phyloP scores from a whole-genome alignment of 148 eudicot genomes.

The Rhododendron mucronatum region DNA sequence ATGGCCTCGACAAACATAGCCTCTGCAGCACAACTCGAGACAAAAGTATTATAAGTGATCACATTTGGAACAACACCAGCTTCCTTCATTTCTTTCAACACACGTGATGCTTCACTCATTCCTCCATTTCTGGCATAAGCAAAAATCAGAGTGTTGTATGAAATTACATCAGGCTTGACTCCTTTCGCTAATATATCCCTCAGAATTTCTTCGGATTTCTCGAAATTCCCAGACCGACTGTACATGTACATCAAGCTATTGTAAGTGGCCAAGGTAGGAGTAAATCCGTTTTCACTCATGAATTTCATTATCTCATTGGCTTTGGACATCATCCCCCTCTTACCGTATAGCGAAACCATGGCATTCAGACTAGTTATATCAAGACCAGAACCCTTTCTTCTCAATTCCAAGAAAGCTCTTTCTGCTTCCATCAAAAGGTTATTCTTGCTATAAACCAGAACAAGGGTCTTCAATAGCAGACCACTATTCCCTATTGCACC shows the following conservation, averaged over 20 bases:
- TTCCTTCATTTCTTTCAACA: conserved; percentile 54
- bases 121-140: conserved; percentile 75
- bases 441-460: conserved; percentile 73
- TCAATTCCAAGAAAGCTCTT: conserved; percentile 66
- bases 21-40: conserved; percentile 63
- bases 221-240: conserved; percentile 54
- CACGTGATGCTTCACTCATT: conserved; percentile 68
- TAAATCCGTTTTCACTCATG: conserved; percentile 61
- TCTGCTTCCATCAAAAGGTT: conserved; percentile 71
- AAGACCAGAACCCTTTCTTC: conserved; percentile 45
- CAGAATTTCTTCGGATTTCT: conserved; percentile 61
- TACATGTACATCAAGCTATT: conserved; percentile 86
- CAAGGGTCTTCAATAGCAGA: conserved; percentile 67
- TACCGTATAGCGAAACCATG: conserved; percentile 80
- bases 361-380: conserved; percentile 76
- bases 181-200: conserved; percentile 59
- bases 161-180: conserved; percentile 70
- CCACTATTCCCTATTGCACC: conserved; percentile 52
- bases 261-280: conserved; percentile 78
- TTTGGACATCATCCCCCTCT: conserved; percentile 62
- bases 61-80: conserved; percentile 65
- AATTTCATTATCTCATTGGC: conserved; percentile 58
- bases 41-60: conserved; percentile 72
- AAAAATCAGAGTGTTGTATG: conserved; percentile 73
- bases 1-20: conserved; percentile 80